Evolutionary conservation across 176 grass and related monocot species (phyloP), one percentile per base, ranked within the genome.

Genomic region (Puya raimondii): DNA sequence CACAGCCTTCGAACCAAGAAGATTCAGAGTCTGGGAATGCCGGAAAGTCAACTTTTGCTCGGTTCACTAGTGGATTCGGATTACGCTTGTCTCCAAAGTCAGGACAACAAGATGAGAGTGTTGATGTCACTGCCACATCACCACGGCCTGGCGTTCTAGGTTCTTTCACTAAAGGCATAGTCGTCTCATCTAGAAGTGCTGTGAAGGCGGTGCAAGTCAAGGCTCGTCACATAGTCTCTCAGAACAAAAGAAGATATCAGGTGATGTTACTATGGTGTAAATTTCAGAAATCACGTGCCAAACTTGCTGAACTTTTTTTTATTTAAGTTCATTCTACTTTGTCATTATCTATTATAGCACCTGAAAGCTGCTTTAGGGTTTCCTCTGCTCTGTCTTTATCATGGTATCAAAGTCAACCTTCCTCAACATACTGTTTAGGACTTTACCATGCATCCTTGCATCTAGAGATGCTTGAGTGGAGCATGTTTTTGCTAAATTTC

Each of bases 151-250:
- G 94, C 69, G 90, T 99, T 72, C 78, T 99, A 58, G 95, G 90
- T 64, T 86, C 82, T n/a, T 81, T 94, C 54, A 99, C 95, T 15
- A 99, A 82, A 79, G 95, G 95, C 20, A 73, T 99, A 17, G 85
- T 99, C 66, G 95, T 91, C 82, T 85, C 86, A 63, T 99, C 94
- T 22, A 99, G 80, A 82, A 99, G 80, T 81, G 95, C 90, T 67
- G 95, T 99, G 12, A 99, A 99, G 70, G 90, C 95, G 48, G 95
- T 99, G 57, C 95, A 99, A 85, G 90, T 99, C 29, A 99, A 94
- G 75, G 95, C 95, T 63, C 86, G 87, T 10, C 95, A 99, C 74
- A 99, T 99, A 72, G 90, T 99, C 53, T 91, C 95, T 74, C 95
- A 94, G 77, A 99, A 99, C 77, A 99, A 93, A 81, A 88, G 90